phyloP scores from a whole-genome alignment of 306 rosid species.

The Erythrophleum fordii region DNA sequence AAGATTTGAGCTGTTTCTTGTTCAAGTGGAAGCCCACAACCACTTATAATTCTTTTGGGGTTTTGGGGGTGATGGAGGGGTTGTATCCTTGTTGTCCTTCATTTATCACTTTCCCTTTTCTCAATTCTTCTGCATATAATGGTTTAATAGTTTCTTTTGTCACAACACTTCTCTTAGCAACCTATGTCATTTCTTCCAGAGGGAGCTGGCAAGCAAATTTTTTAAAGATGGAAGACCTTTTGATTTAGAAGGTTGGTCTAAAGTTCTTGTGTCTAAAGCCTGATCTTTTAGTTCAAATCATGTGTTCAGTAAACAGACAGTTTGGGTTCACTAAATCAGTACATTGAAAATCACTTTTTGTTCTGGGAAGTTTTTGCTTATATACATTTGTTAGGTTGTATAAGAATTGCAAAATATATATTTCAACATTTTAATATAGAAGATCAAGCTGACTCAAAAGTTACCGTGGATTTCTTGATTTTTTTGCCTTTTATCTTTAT shows the following conservation, averaged over 20 bases:
- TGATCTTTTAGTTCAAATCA: slow-evolving; percentile 20
- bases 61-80: not conserved
- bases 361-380: not conserved
- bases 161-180: slow-evolving; percentile 22
- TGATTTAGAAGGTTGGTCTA: slow-evolving; percentile 79
- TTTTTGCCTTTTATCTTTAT: too few relatives aligned
- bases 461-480: too few relatives aligned
- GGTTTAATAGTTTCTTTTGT: slow-evolving; percentile 29
- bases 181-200: slow-evolving; percentile 57
- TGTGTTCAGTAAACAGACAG: slow-evolving; percentile 3
- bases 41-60: not conserved
- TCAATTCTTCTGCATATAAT: slow-evolving; percentile 4
- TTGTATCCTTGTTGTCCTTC: slow-evolving; percentile 20
- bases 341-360: not conserved
- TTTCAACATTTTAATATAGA: slow-evolving; percentile 10
- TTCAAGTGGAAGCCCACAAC: not conserved
- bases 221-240: slow-evolving; percentile 83
- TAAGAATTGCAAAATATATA: slow-evolving; percentile 17
- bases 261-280: slow-evolving; percentile 30
- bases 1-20: not conserved
- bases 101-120: slow-evolving; percentile 8
- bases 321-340: not conserved
- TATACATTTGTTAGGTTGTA: not conserved
- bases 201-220: slow-evolving; percentile 74
- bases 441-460: slow-evolving; percentile 26